A percentile compares a stretch with the other conserved stretches of the same genome.
Evolutionary conservation across 805 yeast species (phyloP).

Genomic region (Vanderwaltozyma yarrowii): DNA sequence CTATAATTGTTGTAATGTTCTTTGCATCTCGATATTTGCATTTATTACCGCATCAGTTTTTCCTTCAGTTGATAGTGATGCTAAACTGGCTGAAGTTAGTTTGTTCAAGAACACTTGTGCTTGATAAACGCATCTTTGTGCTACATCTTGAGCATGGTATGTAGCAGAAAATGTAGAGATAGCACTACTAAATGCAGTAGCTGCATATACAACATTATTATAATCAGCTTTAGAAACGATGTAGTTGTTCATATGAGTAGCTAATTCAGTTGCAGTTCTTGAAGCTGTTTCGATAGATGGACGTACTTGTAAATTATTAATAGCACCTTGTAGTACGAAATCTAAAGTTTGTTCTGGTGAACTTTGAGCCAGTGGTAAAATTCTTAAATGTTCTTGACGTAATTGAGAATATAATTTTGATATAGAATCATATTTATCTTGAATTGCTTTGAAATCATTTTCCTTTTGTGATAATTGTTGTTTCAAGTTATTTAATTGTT

Average conservation of each 20-base stretch:
- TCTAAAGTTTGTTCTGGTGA: slow-evolving; percentile 43
- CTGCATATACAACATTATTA: slow-evolving; percentile 23
- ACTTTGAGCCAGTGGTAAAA: slow-evolving; percentile 42
- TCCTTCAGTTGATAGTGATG: slow-evolving; percentile 42
- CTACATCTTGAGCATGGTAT: not conserved
- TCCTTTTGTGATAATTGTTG: slow-evolving; percentile 68
- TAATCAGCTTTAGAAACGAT: slow-evolving; percentile 33
- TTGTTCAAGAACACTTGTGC: slow-evolving; percentile 54
- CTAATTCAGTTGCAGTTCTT: slow-evolving; percentile 66
- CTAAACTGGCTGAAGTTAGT: slow-evolving; percentile 43
- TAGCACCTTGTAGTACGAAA: slow-evolving; percentile 57
- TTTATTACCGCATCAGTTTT: slow-evolving; percentile 69
- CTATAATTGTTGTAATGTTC: slow-evolving; percentile 49
- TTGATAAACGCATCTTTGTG: slow-evolving; percentile 41
- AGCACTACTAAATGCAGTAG: slow-evolving; percentile 36
- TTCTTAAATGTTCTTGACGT: slow-evolving; percentile 80
- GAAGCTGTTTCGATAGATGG: slow-evolving; percentile 64
- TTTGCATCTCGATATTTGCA: slow-evolving; percentile 67
- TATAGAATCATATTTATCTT: slow-evolving; percentile 79
- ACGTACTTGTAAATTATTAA: slow-evolving; percentile 63
- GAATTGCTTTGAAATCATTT: slow-evolving; percentile 55
- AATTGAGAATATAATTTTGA: slow-evolving; percentile 85
- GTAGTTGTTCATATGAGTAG: slow-evolving; percentile 56
- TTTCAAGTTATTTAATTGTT: slow-evolving; percentile 51
- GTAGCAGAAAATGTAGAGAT: slow-evolving; percentile 22